Conservation (phyloP, 2,329 filamentous ascomycete genomes). For the Fusarium multiceps region DNA sequence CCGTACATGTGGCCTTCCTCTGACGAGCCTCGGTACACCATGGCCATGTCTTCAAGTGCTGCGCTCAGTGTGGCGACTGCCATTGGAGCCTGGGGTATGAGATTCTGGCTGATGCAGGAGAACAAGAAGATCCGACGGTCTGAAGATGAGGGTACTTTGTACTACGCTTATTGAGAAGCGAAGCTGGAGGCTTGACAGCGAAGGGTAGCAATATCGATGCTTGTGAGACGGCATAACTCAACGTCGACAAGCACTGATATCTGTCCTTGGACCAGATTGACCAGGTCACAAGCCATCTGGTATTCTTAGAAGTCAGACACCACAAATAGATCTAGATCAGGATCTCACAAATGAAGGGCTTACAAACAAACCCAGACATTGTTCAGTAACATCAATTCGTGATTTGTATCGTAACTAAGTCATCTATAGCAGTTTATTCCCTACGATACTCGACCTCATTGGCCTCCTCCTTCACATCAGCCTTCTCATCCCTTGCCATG, state of each 20-base stretch:
- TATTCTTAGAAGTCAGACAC: too few species aligned
- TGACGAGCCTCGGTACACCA: conserved; percentile 25
- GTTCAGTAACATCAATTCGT: not conserved
- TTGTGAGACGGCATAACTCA: not conserved
- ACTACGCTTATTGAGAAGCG: conserved; percentile 44
- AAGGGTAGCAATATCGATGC: not conserved
- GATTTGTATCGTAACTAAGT: too few species aligned
- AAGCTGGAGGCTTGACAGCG: too few species aligned
- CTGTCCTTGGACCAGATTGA: too few species aligned
- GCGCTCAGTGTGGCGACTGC: conserved; percentile 49
- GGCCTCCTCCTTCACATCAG: conserved; percentile 13
- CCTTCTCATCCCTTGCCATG: conserved; percentile 14
- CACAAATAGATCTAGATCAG: too few species aligned
- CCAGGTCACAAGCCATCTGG: too few species aligned
- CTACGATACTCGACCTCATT: not conserved
- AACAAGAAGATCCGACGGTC: conserved; percentile 50
- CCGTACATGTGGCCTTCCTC: conserved; percentile 31
- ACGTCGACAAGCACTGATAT: too few species aligned
- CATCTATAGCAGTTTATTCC: not conserved
- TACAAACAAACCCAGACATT: too few species aligned
- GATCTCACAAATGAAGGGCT: too few species aligned
- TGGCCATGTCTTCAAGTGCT: conserved; percentile 37
- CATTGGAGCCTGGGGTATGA: conserved; percentile 53
- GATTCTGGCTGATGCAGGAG: conserved; percentile 48
- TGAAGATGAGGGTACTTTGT: conserved; percentile 41